Evolutionary conservation across 371 early-diverging fungal species (phyloP).

Genomic region (Saksenaea vasiformis): DNA sequence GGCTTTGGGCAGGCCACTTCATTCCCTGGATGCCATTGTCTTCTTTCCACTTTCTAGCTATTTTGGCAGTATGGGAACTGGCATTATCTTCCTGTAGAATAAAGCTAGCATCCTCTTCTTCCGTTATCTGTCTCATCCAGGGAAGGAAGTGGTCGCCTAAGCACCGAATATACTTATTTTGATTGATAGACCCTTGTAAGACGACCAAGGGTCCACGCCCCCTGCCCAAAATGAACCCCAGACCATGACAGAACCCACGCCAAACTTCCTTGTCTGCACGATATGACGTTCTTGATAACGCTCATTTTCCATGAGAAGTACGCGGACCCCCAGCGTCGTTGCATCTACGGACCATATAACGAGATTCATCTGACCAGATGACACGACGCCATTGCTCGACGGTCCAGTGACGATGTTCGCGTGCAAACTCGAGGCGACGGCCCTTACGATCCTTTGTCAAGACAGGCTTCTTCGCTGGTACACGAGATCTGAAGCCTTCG

Average conservation of each 20-base stretch:
- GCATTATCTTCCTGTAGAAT: constrained; percentile 38
- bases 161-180: background rate
- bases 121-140: constrained; percentile 7
- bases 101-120: constrained; percentile 10
- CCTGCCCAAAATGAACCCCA: constrained; percentile 1
- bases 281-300: background rate
- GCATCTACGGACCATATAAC: background rate
- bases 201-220: background rate
- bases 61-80: constrained; percentile 27
- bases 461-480: too few relatives aligned
- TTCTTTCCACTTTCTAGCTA: constrained; percentile 13
- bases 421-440: constrained; percentile 21
- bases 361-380: constrained; percentile 25
- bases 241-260: background rate
- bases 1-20: constrained; percentile 37
- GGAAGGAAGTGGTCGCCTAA: background rate
- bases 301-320: background rate
- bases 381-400: constrained; percentile 24
- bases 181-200: background rate
- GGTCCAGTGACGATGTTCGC: constrained; percentile 25
- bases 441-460: too few relatives aligned
- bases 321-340: background rate
- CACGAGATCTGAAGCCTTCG: constrained; percentile 17
- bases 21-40: constrained; percentile 13
- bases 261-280: constrained; percentile 2